Evolutionary conservation across 768 basidiomycete species (phyloP).

Genomic region (Gyrodon lividus): DNA sequence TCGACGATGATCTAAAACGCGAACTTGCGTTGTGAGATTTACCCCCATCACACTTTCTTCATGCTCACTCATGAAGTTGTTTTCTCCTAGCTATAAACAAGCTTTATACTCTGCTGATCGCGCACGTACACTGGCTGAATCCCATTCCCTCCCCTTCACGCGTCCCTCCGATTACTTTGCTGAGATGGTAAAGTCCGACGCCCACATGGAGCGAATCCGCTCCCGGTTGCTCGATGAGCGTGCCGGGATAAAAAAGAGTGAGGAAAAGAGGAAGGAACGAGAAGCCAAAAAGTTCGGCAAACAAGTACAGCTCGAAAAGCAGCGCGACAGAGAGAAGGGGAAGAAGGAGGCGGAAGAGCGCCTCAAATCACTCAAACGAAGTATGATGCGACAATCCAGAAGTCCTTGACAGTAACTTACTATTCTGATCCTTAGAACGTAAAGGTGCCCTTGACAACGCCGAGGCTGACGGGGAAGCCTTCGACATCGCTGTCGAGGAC

Average conservation of each 20-base stretch:
- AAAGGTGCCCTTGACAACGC: slow-evolving; percentile 76
- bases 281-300: slow-evolving; percentile 99
- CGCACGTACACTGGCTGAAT: slow-evolving; percentile 74
- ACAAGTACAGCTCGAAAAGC: slow-evolving; percentile 93
- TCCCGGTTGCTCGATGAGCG: slow-evolving; percentile 85
- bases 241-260: slow-evolving; percentile 85
- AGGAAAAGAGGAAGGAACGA: slow-evolving; percentile 87
- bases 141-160: slow-evolving; percentile 81
- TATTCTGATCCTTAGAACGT: slow-evolving; percentile 54
- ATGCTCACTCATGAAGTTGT: neutral
- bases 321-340: slow-evolving; percentile 82
- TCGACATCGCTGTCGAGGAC: slow-evolving; percentile 90
- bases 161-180: slow-evolving; percentile 95
- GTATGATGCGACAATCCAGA: slow-evolving; percentile 39
- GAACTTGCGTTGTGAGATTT: slow-evolving; percentile 89
- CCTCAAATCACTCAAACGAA: slow-evolving; percentile 85
- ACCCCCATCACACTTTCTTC: neutral
- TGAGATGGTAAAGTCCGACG: slow-evolving; percentile 97
- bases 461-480: slow-evolving; percentile 55
- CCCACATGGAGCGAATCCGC: slow-evolving; percentile 97
- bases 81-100: slow-evolving; percentile 80
- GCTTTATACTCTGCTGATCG: slow-evolving; percentile 80
- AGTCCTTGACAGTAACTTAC: neutral
- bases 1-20: slow-evolving; percentile 87
- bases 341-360: slow-evolving; percentile 93